Evolutionary conservation across 495 filamentous ascomycete species (phyloP), one percentile per base, ranked within the genome.

Genomic region (Apiosordaria backusii): DNA sequence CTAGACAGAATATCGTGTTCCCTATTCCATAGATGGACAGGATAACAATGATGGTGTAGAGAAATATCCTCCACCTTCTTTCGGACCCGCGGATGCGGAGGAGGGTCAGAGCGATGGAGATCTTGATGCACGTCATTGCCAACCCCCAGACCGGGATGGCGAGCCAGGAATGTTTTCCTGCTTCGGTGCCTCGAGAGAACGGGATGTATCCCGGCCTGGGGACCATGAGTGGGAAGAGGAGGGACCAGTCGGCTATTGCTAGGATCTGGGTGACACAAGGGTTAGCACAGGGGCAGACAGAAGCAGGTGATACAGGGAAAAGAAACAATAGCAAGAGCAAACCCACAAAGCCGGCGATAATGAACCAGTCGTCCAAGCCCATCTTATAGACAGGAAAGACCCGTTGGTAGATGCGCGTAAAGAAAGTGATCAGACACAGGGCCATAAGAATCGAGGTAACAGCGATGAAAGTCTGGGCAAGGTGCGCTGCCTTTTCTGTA

Each of bases 21-120:
- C 66, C 64, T 69, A 83, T 76, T 40, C 83, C 83, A 71, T 89
- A 89, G 65, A 87, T 83, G 19, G 75, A 74, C 66, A 84, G 83
- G 10, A 89, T 70, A 1, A 80, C 81, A 2, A 78, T 77, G 50
- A 76, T 72, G 58, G 77, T 78, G 75, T 83, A 87, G 57, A 90
- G 78, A 5, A 83, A 86, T 60, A 89, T 74, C 50, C 75, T 65
- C 72, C 72, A 74, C 1, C 62, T 50, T 9, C 79, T 65, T 84
- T 85, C 50, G 22, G 64, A 67, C 26, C 61, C 61, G 22, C 69
- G 68, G 64, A 74, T 72, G n/a, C 72, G 72, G 0, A 74, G 67
- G 7, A 74, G 65, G 0, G 72, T 74, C 26, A 72, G 58, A 3
- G 70, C 70, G 60, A 72, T 74, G 4, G 72, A 74, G 6, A 71